A percentile compares a stretch with the other conserved stretches of the same genome.
These are phyloP conservation scores for Paragyromitra xinjiangensis DNA, from an alignment of 495 filamentous ascomycete genomes.

Conservation along the genomic window DNA sequence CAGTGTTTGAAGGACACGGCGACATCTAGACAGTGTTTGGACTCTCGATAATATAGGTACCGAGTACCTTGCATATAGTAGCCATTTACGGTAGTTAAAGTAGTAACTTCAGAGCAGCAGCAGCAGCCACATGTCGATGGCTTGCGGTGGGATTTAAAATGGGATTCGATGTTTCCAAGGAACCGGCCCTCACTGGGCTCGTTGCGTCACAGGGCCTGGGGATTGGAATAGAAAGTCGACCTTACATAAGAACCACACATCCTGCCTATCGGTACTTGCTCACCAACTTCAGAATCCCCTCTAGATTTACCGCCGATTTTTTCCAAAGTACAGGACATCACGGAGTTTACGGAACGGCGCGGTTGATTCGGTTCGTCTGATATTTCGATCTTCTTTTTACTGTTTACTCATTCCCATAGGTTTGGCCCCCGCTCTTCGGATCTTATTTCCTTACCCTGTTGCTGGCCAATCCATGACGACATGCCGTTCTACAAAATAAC, in stretches of 20 bases:
- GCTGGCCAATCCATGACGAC: constrained; percentile 28
- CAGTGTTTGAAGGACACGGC: constrained; percentile 37
- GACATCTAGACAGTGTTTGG: constrained; percentile 19
- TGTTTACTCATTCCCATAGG: constrained; percentile 33
- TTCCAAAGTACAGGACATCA: background rate
- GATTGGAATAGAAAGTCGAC: constrained; percentile 24
- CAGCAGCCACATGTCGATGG: constrained; percentile 25
- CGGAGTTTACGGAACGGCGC: background rate
- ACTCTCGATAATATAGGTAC: background rate
- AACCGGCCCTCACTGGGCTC: constrained; percentile 3
- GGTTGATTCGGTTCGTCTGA: constrained; percentile 21
- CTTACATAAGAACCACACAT: constrained; percentile 27
- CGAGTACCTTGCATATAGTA: constrained; percentile 47
- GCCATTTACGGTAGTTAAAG: constrained; percentile 32
- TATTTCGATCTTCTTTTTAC: background rate
- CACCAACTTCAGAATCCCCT: background rate
- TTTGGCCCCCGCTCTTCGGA: constrained; percentile 3
- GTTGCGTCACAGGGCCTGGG: constrained; percentile 29
- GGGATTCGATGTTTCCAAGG: constrained; percentile 30
- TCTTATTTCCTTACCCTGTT: constrained; percentile 12
- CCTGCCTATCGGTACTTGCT: constrained; percentile 46
- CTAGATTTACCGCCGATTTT: constrained; percentile 1
- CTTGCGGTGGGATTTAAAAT: constrained; percentile 26
- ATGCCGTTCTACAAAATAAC: constrained; percentile 51
- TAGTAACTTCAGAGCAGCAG: constrained; percentile 8